phyloP scores from a whole-genome alignment of 768 basidiomycete genomes.

The Leccinum fibrillosum region DNA sequence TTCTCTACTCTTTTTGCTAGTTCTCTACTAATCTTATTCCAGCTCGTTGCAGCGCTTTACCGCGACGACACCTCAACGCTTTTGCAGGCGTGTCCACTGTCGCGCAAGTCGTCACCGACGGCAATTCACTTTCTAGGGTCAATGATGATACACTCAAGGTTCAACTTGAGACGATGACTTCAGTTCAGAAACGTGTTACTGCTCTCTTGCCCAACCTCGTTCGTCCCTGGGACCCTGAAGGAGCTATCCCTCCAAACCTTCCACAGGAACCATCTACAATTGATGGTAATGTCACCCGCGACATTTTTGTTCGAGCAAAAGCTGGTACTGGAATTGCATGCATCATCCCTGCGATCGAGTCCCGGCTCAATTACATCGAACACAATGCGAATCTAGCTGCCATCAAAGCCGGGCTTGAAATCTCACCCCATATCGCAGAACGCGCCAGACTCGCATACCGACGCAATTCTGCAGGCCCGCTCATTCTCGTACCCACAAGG shows the following conservation, averaged over 20 bases:
- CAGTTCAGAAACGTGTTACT: conserved; percentile 80
- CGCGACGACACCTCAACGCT: conserved; percentile 7
- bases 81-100: neutral
- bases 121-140: conserved; percentile 19
- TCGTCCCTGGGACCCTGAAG: conserved; percentile 44
- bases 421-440: conserved; percentile 29
- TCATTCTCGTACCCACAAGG: conserved; percentile 87
- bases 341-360: conserved; percentile 82
- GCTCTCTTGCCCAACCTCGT: conserved; percentile 70
- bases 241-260: conserved; percentile 3
- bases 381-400: conserved; percentile 39
- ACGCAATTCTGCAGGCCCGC: conserved; percentile 54
- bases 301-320: conserved; percentile 83
- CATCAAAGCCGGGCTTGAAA: conserved; percentile 39
- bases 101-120: neutral
- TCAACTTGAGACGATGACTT: conserved; percentile 66
- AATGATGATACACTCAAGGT: conserved; percentile 50
- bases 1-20: neutral
- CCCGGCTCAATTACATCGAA: conserved; percentile 60
- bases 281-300: conserved; percentile 37
- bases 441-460: conserved; percentile 39
- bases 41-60: neutral
- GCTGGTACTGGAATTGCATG: conserved; percentile 91
- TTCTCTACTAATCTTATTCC: neutral
- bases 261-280: neutral